These are phyloP conservation scores for Boletus vinaceobasis DNA, from an alignment of 768 basidiomycete genomes.

Conservation along the genomic window DNA sequence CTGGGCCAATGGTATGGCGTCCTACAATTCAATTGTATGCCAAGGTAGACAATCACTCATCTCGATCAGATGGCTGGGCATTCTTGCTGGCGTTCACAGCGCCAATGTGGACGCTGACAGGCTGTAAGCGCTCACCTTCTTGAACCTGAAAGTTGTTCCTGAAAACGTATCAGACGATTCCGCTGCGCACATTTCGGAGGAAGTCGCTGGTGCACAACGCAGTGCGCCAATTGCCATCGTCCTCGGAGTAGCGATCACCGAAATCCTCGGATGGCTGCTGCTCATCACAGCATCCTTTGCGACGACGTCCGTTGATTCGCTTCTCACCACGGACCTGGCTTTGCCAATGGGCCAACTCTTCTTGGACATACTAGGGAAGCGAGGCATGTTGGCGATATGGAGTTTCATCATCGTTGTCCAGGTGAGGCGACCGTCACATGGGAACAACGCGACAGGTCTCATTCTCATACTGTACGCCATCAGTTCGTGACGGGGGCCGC, in stretches of 20 bases:
- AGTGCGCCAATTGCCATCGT: conserved; percentile 70
- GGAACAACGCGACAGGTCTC: not conserved
- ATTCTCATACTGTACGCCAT: not conserved
- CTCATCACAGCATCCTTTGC: conserved; percentile 65
- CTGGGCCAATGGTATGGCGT: conserved; percentile 53
- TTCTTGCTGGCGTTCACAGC: conserved; percentile 70
- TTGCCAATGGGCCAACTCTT: conserved; percentile 74
- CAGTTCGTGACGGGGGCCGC: conserved; percentile 73
- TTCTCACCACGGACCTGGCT: conserved; percentile 49
- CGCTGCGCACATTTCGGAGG: conserved; percentile 73
- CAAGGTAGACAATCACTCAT: not conserved
- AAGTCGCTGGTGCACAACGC: conserved; percentile 58
- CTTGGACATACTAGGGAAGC: conserved; percentile 59
- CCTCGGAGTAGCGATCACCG: conserved; percentile 57
- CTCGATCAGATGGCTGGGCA: conserved; percentile 61
- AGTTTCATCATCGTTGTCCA: conserved; percentile 65
- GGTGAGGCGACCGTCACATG: conserved; percentile 23
- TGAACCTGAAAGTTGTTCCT: not conserved
- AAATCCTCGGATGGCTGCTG: conserved; percentile 62
- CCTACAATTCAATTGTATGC: too few species aligned
- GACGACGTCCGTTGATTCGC: conserved; percentile 48
- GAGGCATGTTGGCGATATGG: conserved; percentile 72
- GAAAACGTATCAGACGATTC: conserved; percentile 56
- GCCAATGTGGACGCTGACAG: conserved; percentile 79
- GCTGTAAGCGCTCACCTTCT: conserved; percentile 45